Base-by-base conservation (phyloP, 1,139 yeast genomes). In the Yamadazyma siamensis region DNA sequence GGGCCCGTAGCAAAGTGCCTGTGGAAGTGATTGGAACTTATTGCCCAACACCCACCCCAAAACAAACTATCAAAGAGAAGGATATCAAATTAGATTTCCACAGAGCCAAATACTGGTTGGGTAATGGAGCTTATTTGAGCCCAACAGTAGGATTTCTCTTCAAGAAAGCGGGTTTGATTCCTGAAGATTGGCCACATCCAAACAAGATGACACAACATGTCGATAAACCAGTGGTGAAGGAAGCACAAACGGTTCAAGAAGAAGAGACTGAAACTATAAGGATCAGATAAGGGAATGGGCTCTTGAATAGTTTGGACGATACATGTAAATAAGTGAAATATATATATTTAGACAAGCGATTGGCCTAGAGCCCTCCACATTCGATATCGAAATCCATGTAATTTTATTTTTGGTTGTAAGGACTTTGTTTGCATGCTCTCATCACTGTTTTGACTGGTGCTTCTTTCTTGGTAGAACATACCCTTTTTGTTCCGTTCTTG, bases 71-170 rank as follows among this genome's bases (percentile, higher is more conserved):
- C 41, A 66, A 73, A 41, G 87, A 94, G 14, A 91, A 91, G 54
- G 88, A 88, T 46, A 75, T 91, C 23, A 75, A 78, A 44, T 65
- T 91, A 27, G 97, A 91, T 54, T 87, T 91, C 52, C 79, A 80
- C 43, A 77, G 96, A 45, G 78, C 96, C n/a, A 87, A 87, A 57
- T 94, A 91, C 61, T 91, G 99, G 99, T 65, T 91, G 26, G 96
- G 96, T 50, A 95, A 87, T 11, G 99, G 99, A n/a, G 98, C 97
- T 2, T 95, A 85, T 54, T 95, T 96, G 4, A 80, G 94, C 20
- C 89, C 84, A 26, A 69, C 94, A 4, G 95, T 89, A 9, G 74
- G 79, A 4, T 78, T 78, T 46, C 62, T 91, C 39, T 75, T 91
- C 54, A 81, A 80, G 50, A 86, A 85, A 56, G 87, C 87, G 4